Evolutionary conservation across 805 yeast species (phyloP).

Genomic region (Pichia scutulata): DNA sequence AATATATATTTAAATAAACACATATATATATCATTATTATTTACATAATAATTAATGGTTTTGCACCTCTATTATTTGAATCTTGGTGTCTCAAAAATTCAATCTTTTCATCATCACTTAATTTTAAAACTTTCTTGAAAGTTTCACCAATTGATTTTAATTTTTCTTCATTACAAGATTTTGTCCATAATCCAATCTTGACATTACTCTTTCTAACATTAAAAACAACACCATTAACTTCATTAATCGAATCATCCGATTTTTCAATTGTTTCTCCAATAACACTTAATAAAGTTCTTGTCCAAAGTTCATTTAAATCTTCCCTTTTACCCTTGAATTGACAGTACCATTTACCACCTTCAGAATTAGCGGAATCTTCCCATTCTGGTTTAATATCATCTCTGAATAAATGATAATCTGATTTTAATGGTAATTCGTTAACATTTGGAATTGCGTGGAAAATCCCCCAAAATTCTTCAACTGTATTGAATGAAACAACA

Average conservation of each 20-base stretch:
- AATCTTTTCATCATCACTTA: slow-evolving; percentile 64
- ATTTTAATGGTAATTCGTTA: slow-evolving; percentile 79
- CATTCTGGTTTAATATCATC: slow-evolving; percentile 95
- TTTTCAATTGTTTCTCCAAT: slow-evolving; percentile 93
- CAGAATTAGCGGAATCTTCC: slow-evolving; percentile 84
- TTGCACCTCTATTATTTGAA: slow-evolving; percentile 25
- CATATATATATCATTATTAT: not conserved
- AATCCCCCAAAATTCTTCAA: slow-evolving; percentile 98
- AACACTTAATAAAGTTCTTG: slow-evolving; percentile 76
- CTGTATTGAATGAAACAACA: slow-evolving; percentile 85
- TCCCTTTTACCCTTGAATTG: slow-evolving; percentile 54
- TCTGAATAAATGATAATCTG: slow-evolving; percentile 93
- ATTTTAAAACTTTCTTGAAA: slow-evolving; percentile 77
- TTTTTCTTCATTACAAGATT: slow-evolving; percentile 56
- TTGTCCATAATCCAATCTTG: slow-evolving; percentile 92
- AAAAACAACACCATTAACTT: slow-evolving; percentile 90
- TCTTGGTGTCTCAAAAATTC: slow-evolving; percentile 73
- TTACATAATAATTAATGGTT: slow-evolving; percentile 21
- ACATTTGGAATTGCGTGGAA: slow-evolving; percentile 91
- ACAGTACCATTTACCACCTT: slow-evolving; percentile 94
- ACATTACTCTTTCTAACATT: slow-evolving; percentile 75
- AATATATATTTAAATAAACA: not conserved
- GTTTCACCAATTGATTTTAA: slow-evolving; percentile 74
- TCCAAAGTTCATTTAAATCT: slow-evolving; percentile 86
- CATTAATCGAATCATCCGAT: slow-evolving; percentile 45